Evolutionary conservation across 163 green algal genomes (phyloP), one percentile per base, ranked within the genome.

Genomic region (Scenedesmus sp.): DNA sequence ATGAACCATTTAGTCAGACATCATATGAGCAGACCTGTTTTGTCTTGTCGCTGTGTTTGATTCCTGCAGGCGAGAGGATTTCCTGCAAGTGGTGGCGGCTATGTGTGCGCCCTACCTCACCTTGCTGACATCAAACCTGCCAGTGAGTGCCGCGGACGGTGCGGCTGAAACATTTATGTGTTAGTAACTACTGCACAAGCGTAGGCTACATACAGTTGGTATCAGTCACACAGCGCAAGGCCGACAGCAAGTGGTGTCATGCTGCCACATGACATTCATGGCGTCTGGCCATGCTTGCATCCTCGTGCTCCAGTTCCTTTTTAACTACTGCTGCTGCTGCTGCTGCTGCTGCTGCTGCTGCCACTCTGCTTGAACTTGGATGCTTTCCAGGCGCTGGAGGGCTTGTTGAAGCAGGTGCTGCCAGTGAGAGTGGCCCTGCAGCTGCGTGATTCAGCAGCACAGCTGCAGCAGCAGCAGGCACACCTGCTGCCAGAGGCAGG

Each of bases 81-180:
- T 57, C 4, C 57, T 91, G n/a, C 67, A 76, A 52, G 87, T 91
- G n/a, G 55, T 91, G 7, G 87, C 87, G 9, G 87, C 87, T 23
- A 70, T 91, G 87, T 86, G 87, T 34, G 70, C 87, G 20, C 87
- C 87, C 3, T 91, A 91, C 59, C 20, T 91, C 4, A 56, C 55
- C 3, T 56, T 91, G 55, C 70, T 91, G 18, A 84, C 13, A 52
- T 91, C 70, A 52, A 79, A 5, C 23, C 70, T 79, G 70, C 70
- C 70, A 13, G 70, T 79, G 13, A 79, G 70, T 52, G 23, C 70
- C 23, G 34, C 34, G 34, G 34, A 46, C 34, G 34, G 34, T 46
- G 34, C 34, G 34, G 34, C 34, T 46, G 34, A n/a, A 79, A 34
- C 67, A 79, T 23, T 9, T 79, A n/a, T 79, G 67, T 79, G 67